A percentile compares a stretch with the other conserved stretches of the same genome.
Evolutionary conservation across 768 basidiomycete genomes (phyloP).

Genomic region (Flagelloscypha sp.): DNA sequence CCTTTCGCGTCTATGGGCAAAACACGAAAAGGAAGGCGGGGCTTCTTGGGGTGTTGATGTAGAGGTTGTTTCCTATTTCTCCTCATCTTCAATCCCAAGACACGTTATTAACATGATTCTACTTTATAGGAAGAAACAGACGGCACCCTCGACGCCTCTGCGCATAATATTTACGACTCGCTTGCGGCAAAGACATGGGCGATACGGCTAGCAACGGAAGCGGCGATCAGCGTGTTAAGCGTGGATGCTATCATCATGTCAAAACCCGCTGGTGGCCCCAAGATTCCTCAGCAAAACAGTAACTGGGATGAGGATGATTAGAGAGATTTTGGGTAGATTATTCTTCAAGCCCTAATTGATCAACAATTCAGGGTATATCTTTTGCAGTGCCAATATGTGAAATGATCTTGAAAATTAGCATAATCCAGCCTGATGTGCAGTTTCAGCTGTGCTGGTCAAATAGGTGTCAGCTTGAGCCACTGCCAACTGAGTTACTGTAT

Average conservation of each 20-base stretch:
- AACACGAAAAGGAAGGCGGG: conserved; percentile 72
- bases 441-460: too few species aligned
- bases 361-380: too few species aligned
- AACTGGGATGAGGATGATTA: conserved; percentile 83
- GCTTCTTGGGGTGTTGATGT: conserved; percentile 82
- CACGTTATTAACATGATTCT: conserved; percentile 7
- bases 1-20: conserved; percentile 81
- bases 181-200: conserved; percentile 88
- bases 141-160: conserved; percentile 59
- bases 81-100: not conserved
- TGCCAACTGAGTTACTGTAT: too few species aligned
- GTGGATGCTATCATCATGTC: conserved; percentile 99
- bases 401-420: too few species aligned
- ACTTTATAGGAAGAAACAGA: conserved; percentile 60
- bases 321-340: too few species aligned
- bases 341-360: too few species aligned
- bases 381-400: too few species aligned
- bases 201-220: conserved; percentile 83
- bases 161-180: conserved; percentile 75
- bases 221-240: conserved; percentile 81
- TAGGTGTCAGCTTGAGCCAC: too few species aligned
- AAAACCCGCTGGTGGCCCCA: conserved; percentile 85
- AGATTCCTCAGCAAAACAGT: conserved; percentile 77
- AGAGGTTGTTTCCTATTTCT: conserved; percentile 45
- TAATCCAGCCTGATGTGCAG: too few species aligned